Evolutionary conservation across 1,284 basidiomycete species (phyloP).

Genomic region (Cryptococcus sp.): DNA sequence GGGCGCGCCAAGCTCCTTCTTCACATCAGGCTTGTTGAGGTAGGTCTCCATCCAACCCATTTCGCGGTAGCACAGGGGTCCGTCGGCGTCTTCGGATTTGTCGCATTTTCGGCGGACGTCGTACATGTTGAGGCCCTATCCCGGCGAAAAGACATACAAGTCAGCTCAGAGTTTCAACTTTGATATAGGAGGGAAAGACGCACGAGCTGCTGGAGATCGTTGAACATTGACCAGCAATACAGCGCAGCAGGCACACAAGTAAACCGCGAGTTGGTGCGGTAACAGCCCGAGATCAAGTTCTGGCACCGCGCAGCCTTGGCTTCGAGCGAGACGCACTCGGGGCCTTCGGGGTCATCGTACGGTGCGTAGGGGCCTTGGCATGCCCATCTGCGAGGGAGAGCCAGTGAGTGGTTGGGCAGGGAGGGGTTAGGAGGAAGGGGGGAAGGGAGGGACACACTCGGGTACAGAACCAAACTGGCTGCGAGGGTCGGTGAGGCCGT

Average conservation of each 20-base stretch:
- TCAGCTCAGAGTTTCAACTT: not conserved
- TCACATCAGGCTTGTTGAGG: slow-evolving; percentile 68
- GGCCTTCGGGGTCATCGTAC: slow-evolving; percentile 42
- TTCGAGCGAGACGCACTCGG: slow-evolving; percentile 37
- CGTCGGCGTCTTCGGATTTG: slow-evolving; percentile 57
- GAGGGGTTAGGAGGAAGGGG: too few species aligned
- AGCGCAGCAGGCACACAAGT: slow-evolving; percentile 57
- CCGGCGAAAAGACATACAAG: too few species aligned
- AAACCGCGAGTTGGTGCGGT: slow-evolving; percentile 50
- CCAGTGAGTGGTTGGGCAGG: slow-evolving; percentile 2
- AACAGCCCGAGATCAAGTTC: slow-evolving; percentile 48
- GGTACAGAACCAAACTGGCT: slow-evolving; percentile 70
- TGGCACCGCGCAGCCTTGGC: slow-evolving; percentile 45
- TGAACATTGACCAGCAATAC: slow-evolving; percentile 55
- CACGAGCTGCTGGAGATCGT: slow-evolving; percentile 53
- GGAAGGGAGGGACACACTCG: slow-evolving; percentile 54
- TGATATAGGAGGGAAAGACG: not conserved
- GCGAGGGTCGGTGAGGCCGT: slow-evolving; percentile 64
- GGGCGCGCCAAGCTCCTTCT: slow-evolving; percentile 69
- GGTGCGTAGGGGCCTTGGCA: slow-evolving; percentile 38
- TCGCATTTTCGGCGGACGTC: slow-evolving; percentile 78
- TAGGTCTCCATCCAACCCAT: slow-evolving; percentile 75
- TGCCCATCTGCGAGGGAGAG: slow-evolving; percentile 52
- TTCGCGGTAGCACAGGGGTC: slow-evolving; percentile 66
- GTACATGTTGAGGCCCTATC: slow-evolving; percentile 58